These are phyloP conservation scores for Sphagnum fallax DNA, from an alignment of 228 moss, liverwort and hornwort genomes.

Conservation along the genomic window DNA sequence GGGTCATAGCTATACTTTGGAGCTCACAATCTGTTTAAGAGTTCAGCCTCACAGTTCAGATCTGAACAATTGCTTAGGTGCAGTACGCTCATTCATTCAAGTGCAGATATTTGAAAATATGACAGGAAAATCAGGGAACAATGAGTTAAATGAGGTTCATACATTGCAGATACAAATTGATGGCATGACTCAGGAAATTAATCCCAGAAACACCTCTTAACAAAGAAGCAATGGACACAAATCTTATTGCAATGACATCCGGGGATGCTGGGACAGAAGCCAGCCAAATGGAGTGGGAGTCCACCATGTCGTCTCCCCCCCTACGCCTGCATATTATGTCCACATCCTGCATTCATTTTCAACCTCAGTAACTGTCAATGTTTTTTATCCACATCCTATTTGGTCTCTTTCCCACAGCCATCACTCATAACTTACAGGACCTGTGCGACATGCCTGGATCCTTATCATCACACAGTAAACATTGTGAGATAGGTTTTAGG, in stretches of 20 bases:
- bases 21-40: no score
- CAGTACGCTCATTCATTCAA: background rate
- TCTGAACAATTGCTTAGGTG: background rate
- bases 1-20: no score
- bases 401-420: no score
- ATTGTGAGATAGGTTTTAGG: no score
- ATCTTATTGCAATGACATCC: conserved; percentile 81
- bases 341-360: conserved; percentile 45
- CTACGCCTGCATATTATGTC: conserved; percentile 73
- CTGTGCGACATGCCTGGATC: no score
- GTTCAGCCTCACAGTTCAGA: no score
- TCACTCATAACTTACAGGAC: no score
- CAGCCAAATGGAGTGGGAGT: conserved; percentile 64
- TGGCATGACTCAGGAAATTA: conserved; percentile 73
- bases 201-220: conserved; percentile 73
- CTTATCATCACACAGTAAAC: no score
- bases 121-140: conserved; percentile 1
- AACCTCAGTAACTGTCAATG: background rate
- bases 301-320: conserved; percentile 73
- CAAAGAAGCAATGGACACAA: conserved; percentile 73
- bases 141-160: conserved; percentile 12
- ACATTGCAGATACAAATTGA: conserved; percentile 88
- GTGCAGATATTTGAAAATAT: background rate
- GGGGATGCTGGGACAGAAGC: conserved; percentile 62
- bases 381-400: background rate